A percentile compares a stretch with the other conserved stretches of the same genome.
phyloP scores from a whole-genome alignment of 2,329 filamentous ascomycete genomes.

The Alternaria novae-zelandiae region DNA sequence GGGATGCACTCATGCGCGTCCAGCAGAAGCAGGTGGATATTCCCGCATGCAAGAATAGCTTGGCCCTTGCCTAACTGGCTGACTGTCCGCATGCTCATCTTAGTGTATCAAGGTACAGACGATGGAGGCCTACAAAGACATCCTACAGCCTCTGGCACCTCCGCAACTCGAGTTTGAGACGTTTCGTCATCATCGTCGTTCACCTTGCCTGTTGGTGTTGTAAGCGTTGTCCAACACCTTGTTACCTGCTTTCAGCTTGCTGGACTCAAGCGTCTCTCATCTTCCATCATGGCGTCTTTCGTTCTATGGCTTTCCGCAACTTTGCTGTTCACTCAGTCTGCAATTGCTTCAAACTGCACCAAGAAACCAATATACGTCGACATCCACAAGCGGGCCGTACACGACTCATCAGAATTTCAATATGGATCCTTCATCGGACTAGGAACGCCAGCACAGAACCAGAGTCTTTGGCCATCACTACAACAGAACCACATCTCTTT shows the following conservation, averaged over 20 bases:
- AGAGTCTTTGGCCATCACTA: conserved; percentile 54
- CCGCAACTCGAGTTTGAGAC: conserved; percentile 27
- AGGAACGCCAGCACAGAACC: conserved; percentile 52
- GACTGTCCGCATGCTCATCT: conserved; percentile 26
- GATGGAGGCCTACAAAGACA: conserved; percentile 44
- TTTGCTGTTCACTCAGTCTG: conserved; percentile 46
- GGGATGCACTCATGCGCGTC: conserved; percentile 28
- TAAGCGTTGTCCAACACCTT: conserved; percentile 7
- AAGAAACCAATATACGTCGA: conserved; percentile 52
- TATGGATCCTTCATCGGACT: conserved; percentile 56
- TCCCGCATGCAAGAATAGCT: conserved; percentile 38
- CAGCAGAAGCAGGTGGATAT: conserved; percentile 19
- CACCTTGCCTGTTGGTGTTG: conserved; percentile 16
- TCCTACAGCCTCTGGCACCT: conserved; percentile 29
- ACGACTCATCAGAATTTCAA: conserved; percentile 48
- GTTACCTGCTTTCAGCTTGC: conserved; percentile 31
- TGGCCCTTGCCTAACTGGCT: conserved; percentile 33
- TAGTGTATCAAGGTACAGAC: conserved; percentile 27
- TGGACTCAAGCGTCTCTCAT: conserved; percentile 34
- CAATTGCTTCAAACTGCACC: conserved; percentile 48
- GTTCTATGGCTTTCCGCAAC: conserved; percentile 35
- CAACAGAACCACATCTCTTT: conserved; percentile 52
- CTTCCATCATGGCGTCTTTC: conserved; percentile 37
- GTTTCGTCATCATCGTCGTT: conserved; percentile 24
- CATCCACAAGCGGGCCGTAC: conserved; percentile 53